phyloP scores from a whole-genome alignment of 768 basidiomycete species.

The Galerina marginata region DNA sequence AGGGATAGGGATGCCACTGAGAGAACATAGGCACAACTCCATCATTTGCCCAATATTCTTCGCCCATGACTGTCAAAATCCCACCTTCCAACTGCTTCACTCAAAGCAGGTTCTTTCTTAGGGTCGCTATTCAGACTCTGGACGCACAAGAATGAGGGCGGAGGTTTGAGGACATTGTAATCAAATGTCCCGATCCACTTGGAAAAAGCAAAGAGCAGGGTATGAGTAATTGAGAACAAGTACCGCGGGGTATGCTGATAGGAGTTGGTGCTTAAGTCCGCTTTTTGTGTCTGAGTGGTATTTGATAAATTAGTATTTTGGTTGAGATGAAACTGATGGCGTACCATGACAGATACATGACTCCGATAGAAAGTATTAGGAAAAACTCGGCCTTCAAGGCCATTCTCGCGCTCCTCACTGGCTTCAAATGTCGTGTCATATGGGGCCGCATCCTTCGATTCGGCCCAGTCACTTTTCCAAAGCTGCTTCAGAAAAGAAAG shows the following conservation, averaged over 20 bases:
- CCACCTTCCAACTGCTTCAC: no score
- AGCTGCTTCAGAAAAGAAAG: constrained; percentile 39
- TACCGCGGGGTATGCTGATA: constrained; percentile 18
- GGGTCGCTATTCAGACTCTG: background rate
- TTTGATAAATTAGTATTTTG: background rate
- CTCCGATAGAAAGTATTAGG: constrained; percentile 49
- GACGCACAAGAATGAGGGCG: constrained; percentile 35
- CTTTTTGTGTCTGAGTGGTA: constrained; percentile 3
- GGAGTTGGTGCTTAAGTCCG: constrained; percentile 4
- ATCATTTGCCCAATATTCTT: constrained; percentile 49
- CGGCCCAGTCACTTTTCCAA: constrained; percentile 55
- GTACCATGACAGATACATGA: constrained; percentile 44
- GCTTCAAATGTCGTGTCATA: constrained; percentile 54
- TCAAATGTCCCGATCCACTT: constrained; percentile 42
- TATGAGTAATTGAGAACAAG: constrained; percentile 8
- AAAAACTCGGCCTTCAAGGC: constrained; percentile 40
- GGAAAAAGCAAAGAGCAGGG: constrained; percentile 27
- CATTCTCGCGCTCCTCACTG: constrained; percentile 45
- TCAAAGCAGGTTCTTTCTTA: no score
- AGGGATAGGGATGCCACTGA: constrained; percentile 54
- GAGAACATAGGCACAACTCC: constrained; percentile 56
- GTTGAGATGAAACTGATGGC: background rate
- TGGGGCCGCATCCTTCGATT: constrained; percentile 49
- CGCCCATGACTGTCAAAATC: constrained; percentile 21
- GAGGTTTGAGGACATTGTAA: constrained; percentile 39